Base-by-base conservation (phyloP, 176 grass and related monocot genomes). In the Avena eriantha region DNA sequence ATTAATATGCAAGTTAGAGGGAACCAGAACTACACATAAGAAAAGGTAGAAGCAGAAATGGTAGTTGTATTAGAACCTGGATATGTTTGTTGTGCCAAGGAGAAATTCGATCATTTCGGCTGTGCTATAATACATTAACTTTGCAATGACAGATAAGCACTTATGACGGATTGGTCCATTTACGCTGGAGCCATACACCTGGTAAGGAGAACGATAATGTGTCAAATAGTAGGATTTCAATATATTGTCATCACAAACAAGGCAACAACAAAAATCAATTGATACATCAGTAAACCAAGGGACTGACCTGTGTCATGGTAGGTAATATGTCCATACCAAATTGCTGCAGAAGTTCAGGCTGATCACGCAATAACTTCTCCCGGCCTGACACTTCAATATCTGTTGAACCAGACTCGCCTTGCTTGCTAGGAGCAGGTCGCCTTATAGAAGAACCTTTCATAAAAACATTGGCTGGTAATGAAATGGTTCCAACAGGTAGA, bases 291-390 rank as follows among this genome's bases (percentile, higher is more conserved):
- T 31, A 75, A 59, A 65, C 63, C 31, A 69, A 18, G 46, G 82
- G 31, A 55, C 59, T 63, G 48, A 97, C 95, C 90, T 97, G 92
- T 79, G 82, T 93, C 86, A 97, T 82, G 43, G 87, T 89, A 88
- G 95, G 92, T 77, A 97, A 90, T 67, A 97, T 81, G 49, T 97
- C 92, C 84, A 91, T 91, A 76, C 90, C 92, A 89, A 97, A 97
- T 81, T 97, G 92, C 77, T 93, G 86, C 2, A 97, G 84, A 85
- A 97, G 95, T 83, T 97, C 95, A 83, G 95, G 95, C 79, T 97
- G 95, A 41, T 95, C 92, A 77, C 54, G 70, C 56, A 97, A 73
- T 90, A 97, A 87, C 82, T 95, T 97, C 85, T 92, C 92, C 70
- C 75, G 85, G n/a, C 87, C 85, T 77, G 95, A 91, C 31, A 73